Percentiles rank a stretch among this genome's conserved stretches.
These are phyloP conservation scores for Rhizoclosmatium sp. DNA, from an alignment of 192 early-diverging fungal species.

Conservation along the genomic window DNA sequence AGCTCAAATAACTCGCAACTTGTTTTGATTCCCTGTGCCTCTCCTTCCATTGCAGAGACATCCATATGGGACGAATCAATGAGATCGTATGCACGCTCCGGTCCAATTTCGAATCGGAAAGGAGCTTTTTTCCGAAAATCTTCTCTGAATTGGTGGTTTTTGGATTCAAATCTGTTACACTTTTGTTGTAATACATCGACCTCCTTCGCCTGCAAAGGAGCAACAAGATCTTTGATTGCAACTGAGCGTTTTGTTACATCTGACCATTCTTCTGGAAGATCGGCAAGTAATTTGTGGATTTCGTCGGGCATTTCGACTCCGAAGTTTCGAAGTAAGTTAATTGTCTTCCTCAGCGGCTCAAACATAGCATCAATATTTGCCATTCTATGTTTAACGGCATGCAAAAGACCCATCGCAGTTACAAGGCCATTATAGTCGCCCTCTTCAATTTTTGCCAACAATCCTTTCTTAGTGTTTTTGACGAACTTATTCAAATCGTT, in stretches of 20 bases:
- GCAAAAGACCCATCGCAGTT: constrained; percentile 66
- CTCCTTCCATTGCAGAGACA: constrained; percentile 66
- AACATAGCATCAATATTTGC: constrained; percentile 67
- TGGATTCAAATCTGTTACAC: constrained; percentile 71
- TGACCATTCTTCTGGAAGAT: constrained; percentile 72
- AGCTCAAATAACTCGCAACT: constrained; percentile 74
- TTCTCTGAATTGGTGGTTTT: constrained; percentile 71
- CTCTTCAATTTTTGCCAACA: constrained; percentile 65
- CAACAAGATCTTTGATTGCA: constrained; percentile 68
- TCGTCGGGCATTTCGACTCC: constrained; percentile 72
- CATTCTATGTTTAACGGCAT: constrained; percentile 67
- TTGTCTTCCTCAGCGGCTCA: constrained; percentile 71
- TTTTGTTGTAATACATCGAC: constrained; percentile 73
- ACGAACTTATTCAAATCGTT: constrained; percentile 70
- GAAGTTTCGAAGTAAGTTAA: constrained; percentile 68
- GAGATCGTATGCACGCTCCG: constrained; percentile 55
- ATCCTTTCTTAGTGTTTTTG: constrained; percentile 61
- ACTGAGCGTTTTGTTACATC: constrained; percentile 70
- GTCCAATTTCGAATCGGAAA: constrained; percentile 70
- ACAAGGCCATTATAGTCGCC: constrained; percentile 68
- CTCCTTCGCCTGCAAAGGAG: constrained; percentile 70
- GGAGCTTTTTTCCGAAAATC: constrained; percentile 74
- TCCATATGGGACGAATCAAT: constrained; percentile 63
- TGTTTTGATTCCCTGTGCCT: constrained; percentile 59
- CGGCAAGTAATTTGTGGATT: constrained; percentile 70